Evolutionary conservation across 768 basidiomycete genomes (phyloP).

Genomic region (Xerocomus potaroensis): DNA sequence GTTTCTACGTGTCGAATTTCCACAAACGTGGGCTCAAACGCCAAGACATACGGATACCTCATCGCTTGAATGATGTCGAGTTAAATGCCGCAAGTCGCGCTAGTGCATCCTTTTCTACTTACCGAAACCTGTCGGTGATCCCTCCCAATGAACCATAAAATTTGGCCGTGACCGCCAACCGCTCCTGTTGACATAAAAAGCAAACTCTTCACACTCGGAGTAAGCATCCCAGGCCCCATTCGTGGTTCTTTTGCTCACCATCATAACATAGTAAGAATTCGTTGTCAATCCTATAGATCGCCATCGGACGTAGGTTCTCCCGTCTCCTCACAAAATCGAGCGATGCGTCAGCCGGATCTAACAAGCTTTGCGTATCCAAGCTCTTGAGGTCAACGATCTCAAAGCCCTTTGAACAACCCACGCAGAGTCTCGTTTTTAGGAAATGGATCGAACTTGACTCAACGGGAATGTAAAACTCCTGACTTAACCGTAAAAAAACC

Average conservation of each 20-base stretch:
- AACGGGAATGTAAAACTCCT: constrained; percentile 99
- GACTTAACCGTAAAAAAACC: not conserved
- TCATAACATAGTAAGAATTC: constrained; percentile 98
- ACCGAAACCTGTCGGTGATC: constrained; percentile 92
- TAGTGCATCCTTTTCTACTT: constrained; percentile 28
- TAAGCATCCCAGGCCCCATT: constrained; percentile 4
- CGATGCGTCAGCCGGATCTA: constrained; percentile 88
- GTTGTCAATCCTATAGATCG: constrained; percentile 94
- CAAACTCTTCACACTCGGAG: constrained; percentile 68
- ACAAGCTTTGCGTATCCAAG: constrained; percentile 91
- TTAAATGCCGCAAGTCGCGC: constrained; percentile 4
- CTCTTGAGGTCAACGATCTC: constrained; percentile 98
- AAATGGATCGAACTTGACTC: constrained; percentile 97
- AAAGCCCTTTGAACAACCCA: constrained; percentile 95
- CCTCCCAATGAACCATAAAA: constrained; percentile 98
- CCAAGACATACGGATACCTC: constrained; percentile 94
- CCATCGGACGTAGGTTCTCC: constrained; percentile 88
- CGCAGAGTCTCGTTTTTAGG: constrained; percentile 94
- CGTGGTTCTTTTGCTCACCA: constrained; percentile 48
- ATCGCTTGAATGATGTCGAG: constrained; percentile 54
- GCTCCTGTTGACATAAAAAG: constrained; percentile 97
- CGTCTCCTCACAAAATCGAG: constrained; percentile 91
- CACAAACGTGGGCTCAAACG: constrained; percentile 94
- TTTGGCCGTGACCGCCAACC: constrained; percentile 86
- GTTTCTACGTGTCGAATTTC: constrained; percentile 96